Percentiles rank a stretch among this genome's conserved stretches.
Evolutionary conservation across 257 asterid genomes (phyloP).

Genomic region (Gardenia jasminoides): DNA sequence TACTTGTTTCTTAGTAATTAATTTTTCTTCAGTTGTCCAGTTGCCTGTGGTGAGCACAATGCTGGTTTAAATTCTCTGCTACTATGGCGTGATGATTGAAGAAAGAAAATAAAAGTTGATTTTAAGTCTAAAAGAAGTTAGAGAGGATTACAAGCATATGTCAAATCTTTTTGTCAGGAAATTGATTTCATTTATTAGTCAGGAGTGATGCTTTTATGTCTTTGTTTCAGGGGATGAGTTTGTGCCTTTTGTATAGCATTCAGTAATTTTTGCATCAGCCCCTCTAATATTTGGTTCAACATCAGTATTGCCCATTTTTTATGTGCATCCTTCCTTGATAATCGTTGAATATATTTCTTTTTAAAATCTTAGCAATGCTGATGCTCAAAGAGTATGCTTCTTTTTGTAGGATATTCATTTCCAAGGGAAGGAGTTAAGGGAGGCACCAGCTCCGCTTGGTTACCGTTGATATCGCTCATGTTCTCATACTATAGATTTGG

Average conservation of each 20-base stretch:
- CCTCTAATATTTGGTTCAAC: not conserved
- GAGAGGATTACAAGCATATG: not conserved
- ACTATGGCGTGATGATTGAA: not conserved
- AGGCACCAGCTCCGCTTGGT: conserved; percentile 78
- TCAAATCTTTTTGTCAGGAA: not conserved
- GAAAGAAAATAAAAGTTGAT: not conserved
- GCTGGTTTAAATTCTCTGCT: not conserved
- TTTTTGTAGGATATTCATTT: conserved; percentile 74
- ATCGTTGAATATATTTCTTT: not conserved
- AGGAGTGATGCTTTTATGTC: not conserved
- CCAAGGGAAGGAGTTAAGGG: conserved; percentile 78
- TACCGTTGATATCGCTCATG: conserved; percentile 42
- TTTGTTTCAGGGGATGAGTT: not conserved
- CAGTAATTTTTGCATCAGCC: not conserved
- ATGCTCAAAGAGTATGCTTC: not conserved
- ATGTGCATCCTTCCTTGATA: not conserved
- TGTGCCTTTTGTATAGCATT: not conserved
- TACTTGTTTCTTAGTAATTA: not conserved
- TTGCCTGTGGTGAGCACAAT: not conserved
- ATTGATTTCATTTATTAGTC: not conserved
- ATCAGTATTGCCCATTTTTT: not conserved
- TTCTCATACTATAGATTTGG: not conserved
- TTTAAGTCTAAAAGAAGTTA: not conserved
- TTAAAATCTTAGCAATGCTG: not conserved
- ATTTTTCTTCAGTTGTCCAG: not conserved